Conservation (phyloP, 2,329 filamentous ascomycete species). For the Nemania abortiva region DNA sequence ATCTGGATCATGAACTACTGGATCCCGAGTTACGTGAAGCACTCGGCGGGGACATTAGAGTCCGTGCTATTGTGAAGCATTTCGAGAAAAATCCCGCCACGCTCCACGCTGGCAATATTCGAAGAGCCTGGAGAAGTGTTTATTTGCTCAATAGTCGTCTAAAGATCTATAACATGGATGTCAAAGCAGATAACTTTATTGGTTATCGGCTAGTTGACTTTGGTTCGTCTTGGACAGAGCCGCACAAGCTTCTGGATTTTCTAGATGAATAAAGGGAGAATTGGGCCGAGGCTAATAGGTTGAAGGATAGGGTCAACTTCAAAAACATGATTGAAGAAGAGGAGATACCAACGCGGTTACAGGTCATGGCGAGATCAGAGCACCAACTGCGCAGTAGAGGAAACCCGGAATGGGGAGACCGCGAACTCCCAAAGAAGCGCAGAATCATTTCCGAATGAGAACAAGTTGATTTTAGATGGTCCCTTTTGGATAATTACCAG, state of each 20-base stretch:
- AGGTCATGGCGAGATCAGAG: background rate
- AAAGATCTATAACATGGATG: slow-evolving; percentile 20
- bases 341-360: background rate
- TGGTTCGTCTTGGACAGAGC: slow-evolving; percentile 28
- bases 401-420: background rate
- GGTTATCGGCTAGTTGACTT: slow-evolving; percentile 6
- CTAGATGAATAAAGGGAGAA: background rate
- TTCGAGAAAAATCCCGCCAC: background rate
- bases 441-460: background rate
- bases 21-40: background rate
- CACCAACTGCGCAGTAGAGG: slow-evolving; percentile 1
- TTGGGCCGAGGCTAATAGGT: background rate
- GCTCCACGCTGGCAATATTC: slow-evolving; percentile 10
- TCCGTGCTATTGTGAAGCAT: slow-evolving; percentile 12
- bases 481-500: too few species aligned
- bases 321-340: slow-evolving; percentile 15
- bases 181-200: slow-evolving; percentile 27
- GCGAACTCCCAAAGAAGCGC: background rate
- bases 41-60: background rate
- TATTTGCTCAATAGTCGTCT: slow-evolving; percentile 11
- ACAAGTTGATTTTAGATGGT: too few species aligned
- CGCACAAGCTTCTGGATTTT: background rate
- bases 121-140: slow-evolving; percentile 11
- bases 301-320: background rate
- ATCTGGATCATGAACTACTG: background rate